Percentiles rank a stretch among this genome's conserved stretches.
Conservation (phyloP, 176 grass and related monocot genomes). For the Zoysia pacifica region DNA sequence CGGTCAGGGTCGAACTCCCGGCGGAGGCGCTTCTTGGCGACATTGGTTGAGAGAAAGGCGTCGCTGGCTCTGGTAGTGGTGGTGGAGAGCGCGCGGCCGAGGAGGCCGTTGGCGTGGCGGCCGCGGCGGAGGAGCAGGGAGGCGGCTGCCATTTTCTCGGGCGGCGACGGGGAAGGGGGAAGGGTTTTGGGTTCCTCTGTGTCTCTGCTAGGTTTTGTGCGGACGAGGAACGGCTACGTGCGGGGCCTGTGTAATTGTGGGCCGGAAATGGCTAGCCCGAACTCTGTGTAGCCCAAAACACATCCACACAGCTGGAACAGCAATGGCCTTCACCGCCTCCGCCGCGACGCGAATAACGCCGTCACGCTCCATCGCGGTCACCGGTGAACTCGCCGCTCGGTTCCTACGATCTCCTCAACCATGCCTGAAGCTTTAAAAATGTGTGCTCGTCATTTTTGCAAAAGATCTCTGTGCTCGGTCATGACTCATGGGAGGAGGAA, state of each 20-base stretch:
- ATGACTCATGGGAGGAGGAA: too few species aligned
- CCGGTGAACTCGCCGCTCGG: slow-evolving; percentile 16
- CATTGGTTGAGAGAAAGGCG: neutral
- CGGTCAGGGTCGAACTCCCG: slow-evolving; percentile 61
- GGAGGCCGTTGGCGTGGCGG: slow-evolving; percentile 15
- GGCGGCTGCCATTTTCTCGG: slow-evolving; percentile 43
- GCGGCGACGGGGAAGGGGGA: neutral
- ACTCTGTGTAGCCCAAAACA: neutral
- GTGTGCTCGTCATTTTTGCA: too few species aligned
- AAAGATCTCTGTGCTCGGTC: too few species aligned
- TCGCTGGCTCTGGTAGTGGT: neutral
- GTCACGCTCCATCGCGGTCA: neutral
- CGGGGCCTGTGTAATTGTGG: slow-evolving; percentile 4
- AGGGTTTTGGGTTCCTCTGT: slow-evolving; percentile 27
- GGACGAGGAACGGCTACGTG: neutral
- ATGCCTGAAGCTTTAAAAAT: neutral
- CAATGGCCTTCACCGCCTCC: neutral
- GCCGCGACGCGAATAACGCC: neutral
- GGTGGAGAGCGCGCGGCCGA: slow-evolving; percentile 39
- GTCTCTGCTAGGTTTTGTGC: slow-evolving; percentile 36
- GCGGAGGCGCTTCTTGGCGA: slow-evolving; percentile 48
- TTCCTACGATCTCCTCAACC: neutral
- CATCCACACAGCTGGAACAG: neutral
- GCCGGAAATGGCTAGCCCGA: neutral
- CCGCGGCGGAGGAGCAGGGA: slow-evolving; percentile 44